Base-by-base conservation (phyloP, 768 basidiomycete species). In the Lentinula boryana region DNA sequence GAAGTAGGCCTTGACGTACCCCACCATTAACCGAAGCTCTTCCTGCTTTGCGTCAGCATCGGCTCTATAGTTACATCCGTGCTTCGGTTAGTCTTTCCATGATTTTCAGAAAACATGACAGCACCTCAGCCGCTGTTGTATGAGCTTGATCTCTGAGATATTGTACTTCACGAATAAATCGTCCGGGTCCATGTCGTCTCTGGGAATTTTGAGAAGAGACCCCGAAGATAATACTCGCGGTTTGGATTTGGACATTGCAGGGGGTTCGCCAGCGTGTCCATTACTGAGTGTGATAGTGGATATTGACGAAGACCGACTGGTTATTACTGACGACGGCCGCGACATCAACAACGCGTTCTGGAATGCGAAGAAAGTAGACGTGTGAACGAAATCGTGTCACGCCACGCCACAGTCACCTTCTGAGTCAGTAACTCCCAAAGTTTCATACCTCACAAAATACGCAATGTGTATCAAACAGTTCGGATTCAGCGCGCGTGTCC, bases 11-110 rank as follows among this genome's bases (percentile, higher is more conserved):
- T 61, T 48, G 64, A 87, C 92, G 83, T 76, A 94, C 92, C 92
- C 92, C 74, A 94, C 92, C 92, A 93, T 94, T 49, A 90, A 78
- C 67, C 92, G 82, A 48, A 94, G 80, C 68, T 94, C 92, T 70
- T 93, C 89, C 67, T 92, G 89, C 71, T 94, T 93, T 48, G 85
- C 87, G 68, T 93, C 89, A 0, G 91, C 92, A 75, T 93, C 92
- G 15, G 80, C 75, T 70, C 91, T 93, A 44, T 32, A 65, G 36
- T 51, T 36, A 62, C 40, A 64, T 54, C 40, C 41, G 60, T 57
- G 31, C 48, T 52, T 60, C 56, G 63, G 56, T 36, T 6, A 15
- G 15, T 13, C 16, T n/a, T n/a, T 33, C 31, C 59, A 63, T 23
- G 53, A 58, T 15, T 44, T 23, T 18, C 18, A 44, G 13, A 5